Conservation (phyloP, 371 early-diverging fungal genomes). For the Zychaea mexicana region DNA sequence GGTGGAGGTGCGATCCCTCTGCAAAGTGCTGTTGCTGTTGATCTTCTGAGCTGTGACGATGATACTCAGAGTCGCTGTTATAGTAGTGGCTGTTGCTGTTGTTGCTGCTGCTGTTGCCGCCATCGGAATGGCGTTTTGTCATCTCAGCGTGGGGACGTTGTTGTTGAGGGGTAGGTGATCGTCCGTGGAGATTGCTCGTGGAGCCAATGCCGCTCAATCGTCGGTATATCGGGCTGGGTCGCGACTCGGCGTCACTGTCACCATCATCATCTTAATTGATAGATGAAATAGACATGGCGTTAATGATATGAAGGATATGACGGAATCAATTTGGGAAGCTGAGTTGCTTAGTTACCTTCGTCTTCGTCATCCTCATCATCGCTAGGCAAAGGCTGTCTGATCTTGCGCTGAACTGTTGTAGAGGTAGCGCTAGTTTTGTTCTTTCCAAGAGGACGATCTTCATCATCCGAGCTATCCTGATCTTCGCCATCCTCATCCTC, state of each 20-base stretch:
- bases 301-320: too few species aligned
- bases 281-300: too few species aligned
- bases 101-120: not conserved
- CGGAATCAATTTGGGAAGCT: too few species aligned
- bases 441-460: slow-evolving; percentile 3
- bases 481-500: slow-evolving; percentile 40
- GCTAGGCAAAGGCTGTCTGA: slow-evolving; percentile 13
- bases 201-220: slow-evolving; percentile 18
- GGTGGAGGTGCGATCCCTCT: slow-evolving; percentile 29
- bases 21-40: not conserved
- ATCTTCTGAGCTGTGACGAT: not conserved
- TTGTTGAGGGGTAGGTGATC: slow-evolving; percentile 11
- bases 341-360: slow-evolving; percentile 35
- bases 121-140: slow-evolving; percentile 14
- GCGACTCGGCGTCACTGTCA: slow-evolving; percentile 15
- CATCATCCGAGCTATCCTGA: slow-evolving; percentile 27
- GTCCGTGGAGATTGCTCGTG: slow-evolving; percentile 14
- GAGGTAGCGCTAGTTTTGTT: not conserved
- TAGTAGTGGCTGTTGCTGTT: not conserved
- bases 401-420: not conserved
- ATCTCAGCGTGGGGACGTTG: slow-evolving; percentile 1
- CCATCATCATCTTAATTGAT: slow-evolving; percentile 7
- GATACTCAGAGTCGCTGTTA: not conserved
- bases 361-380: slow-evolving; percentile 40
- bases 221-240: slow-evolving; percentile 15